Evolutionary conservation across 2,329 filamentous ascomycete genomes (phyloP).

Genomic region (Verticillium zaregamsianum): DNA sequence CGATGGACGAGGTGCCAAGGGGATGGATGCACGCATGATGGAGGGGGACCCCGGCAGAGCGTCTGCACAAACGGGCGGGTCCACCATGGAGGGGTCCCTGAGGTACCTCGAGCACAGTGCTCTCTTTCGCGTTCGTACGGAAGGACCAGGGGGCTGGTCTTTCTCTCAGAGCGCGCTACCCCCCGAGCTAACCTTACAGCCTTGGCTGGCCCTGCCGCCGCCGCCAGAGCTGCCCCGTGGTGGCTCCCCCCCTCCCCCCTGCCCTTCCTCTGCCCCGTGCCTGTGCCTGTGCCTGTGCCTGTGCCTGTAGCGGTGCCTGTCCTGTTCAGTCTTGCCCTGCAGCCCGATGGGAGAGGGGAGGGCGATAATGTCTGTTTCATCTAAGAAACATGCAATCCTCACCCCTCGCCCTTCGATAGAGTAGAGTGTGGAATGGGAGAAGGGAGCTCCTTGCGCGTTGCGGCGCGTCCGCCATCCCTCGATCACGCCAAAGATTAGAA

Average conservation of each 20-base stretch:
- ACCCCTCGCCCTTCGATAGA: background rate
- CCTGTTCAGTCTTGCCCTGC: background rate
- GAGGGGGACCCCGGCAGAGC: conserved; percentile 3
- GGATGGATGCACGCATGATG: conserved; percentile 1
- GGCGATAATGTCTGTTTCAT: background rate
- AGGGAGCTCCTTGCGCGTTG: background rate
- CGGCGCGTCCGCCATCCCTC: background rate
- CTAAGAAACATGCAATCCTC: background rate
- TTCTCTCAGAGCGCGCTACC: background rate
- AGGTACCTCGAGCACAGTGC: conserved; percentile 4
- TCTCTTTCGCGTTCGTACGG: background rate
- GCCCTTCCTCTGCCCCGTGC: background rate
- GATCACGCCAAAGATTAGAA: background rate
- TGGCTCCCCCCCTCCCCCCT: background rate
- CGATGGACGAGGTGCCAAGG: conserved; percentile 1
- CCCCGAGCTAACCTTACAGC: background rate
- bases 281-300: too few relatives aligned
- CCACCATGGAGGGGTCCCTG: background rate
- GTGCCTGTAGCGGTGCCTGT: background rate
- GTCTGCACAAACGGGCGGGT: conserved; percentile 1
- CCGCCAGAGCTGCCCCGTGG: background rate
- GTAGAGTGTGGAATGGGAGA: background rate
- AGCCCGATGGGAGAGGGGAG: background rate
- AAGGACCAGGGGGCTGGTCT: background rate
- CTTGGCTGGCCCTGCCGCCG: background rate